phyloP scores from a whole-genome alignment of 495 filamentous ascomycete genomes.

The Penicillium simplicissimum region DNA sequence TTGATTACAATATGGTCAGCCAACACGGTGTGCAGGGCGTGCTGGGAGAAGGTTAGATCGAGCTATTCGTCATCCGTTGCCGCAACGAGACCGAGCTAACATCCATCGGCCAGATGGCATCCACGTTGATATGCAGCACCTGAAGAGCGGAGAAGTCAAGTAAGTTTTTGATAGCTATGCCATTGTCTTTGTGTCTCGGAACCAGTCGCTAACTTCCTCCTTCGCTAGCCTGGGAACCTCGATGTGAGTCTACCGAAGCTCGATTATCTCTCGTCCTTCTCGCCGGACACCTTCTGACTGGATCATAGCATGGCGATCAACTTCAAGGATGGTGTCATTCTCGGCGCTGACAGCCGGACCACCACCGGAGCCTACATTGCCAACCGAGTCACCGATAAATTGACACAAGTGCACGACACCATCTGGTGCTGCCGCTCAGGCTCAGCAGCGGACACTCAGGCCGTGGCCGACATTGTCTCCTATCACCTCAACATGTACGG shows the following conservation, averaged over 20 bases:
- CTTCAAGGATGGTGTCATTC: conserved; percentile 95
- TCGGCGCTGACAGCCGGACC: conserved; percentile 94
- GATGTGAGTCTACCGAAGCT: conserved; percentile 66
- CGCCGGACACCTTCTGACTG: conserved; percentile 17
- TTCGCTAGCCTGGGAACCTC: conserved; percentile 82
- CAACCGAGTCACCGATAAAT: conserved; percentile 98
- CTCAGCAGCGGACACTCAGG: conserved; percentile 96
- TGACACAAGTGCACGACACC: conserved; percentile 96
- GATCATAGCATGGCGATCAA: conserved; percentile 69
- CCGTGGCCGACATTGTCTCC: conserved; percentile 94
- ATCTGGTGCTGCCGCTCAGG: conserved; percentile 99
- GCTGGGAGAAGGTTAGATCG: conserved; percentile 66
- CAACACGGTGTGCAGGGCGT: conserved; percentile 61
- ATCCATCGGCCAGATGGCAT: conserved; percentile 76
- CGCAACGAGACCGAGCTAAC: conserved; percentile 24
- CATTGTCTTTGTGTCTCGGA: background rate
- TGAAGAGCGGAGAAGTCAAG: conserved; percentile 92
- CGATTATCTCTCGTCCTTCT: conserved; percentile 13
- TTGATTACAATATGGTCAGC: conserved; percentile 38
- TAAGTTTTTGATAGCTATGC: conserved; percentile 47
- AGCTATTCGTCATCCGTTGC: conserved; percentile 26
- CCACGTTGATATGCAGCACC: conserved; percentile 94
- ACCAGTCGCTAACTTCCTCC: conserved; percentile 31
- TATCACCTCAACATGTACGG: conserved; percentile 94
- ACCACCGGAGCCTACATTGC: conserved; percentile 99